Percentiles rank a stretch among this genome's conserved stretches.
phyloP scores from a whole-genome alignment of 2,329 filamentous ascomycete species.

The Lachnellula occidentalis region DNA sequence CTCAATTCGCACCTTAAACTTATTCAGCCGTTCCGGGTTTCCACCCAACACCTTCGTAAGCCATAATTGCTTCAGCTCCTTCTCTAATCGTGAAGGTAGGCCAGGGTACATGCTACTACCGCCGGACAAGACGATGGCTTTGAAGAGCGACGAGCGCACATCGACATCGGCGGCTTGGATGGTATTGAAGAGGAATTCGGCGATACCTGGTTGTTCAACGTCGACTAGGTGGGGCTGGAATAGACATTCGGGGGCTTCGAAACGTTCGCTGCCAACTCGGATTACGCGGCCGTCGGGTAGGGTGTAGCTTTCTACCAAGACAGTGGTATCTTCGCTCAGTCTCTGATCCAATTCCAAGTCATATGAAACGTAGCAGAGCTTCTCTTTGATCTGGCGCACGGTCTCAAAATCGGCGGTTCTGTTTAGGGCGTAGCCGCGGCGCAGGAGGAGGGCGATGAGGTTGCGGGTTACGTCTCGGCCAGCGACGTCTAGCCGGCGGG shows the following conservation, averaged over 20 bases:
- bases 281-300: slow-evolving; percentile 95
- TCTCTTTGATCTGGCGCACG: slow-evolving; percentile 98
- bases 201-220: slow-evolving; percentile 93
- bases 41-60: slow-evolving; percentile 84
- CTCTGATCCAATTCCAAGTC: slow-evolving; percentile 94
- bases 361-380: slow-evolving; percentile 98
- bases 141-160: slow-evolving; percentile 88
- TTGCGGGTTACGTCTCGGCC: slow-evolving; percentile 98
- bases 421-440: slow-evolving; percentile 94
- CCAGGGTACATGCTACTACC: slow-evolving; percentile 99
- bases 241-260: slow-evolving; percentile 95
- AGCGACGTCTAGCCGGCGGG: slow-evolving; percentile 86
- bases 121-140: slow-evolving; percentile 92
- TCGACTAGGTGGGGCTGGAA: slow-evolving; percentile 98
- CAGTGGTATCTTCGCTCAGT: slow-evolving; percentile 93
- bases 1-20: slow-evolving; percentile 99
- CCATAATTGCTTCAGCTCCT: slow-evolving; percentile 98
- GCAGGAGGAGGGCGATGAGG: slow-evolving; percentile 87
- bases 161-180: slow-evolving; percentile 96
- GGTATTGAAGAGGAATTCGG: slow-evolving; percentile 97
- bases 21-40: slow-evolving; percentile 89
- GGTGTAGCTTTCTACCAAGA: slow-evolving; percentile 95
- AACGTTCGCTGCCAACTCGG: slow-evolving; percentile 90
- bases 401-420: slow-evolving; percentile 98
- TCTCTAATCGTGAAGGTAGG: slow-evolving; percentile 88